Evolutionary conservation across 257 asterid species (phyloP).

Genomic region (Fraxinus anomala): DNA sequence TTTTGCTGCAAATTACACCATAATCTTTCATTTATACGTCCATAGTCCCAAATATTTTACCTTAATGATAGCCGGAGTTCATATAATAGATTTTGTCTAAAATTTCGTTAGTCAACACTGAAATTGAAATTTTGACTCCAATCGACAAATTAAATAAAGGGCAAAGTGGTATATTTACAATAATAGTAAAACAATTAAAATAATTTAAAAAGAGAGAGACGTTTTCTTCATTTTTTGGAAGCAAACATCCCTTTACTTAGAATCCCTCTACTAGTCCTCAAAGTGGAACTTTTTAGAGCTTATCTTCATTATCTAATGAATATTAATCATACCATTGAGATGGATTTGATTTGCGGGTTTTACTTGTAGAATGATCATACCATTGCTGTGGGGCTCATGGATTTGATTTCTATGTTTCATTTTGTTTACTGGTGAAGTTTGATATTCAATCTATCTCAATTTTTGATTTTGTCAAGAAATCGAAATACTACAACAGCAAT

Average conservation of each 20-base stretch:
- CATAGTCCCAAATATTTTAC: fast-evolving
- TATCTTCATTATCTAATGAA: conserved; percentile 24
- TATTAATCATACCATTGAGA: conserved; percentile 31
- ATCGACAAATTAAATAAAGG: too few species aligned
- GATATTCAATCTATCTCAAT: conserved; percentile 54
- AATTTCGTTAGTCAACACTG: too few species aligned
- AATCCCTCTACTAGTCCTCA: conserved; percentile 41
- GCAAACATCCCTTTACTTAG: too few species aligned
- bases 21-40: too few species aligned
- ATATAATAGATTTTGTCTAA: too few species aligned
- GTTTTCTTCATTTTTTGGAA: too few species aligned
- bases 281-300: conserved; percentile 28
- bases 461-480: conserved; percentile 61
- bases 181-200: too few species aligned
- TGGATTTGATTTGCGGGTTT: conserved; percentile 30
- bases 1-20: too few species aligned
- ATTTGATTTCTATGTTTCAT: conserved; percentile 37
- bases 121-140: too few species aligned
- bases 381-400: conserved; percentile 43
- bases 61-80: too few species aligned
- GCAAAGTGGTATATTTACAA: too few species aligned
- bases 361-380: conserved; percentile 27
- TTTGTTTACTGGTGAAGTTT: conserved; percentile 33
- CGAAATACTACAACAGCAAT: conserved; percentile 75
- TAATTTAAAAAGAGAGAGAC: too few species aligned